Conservation (phyloP, 1,284 basidiomycete genomes). For the Volvariella volvacea region DNA sequence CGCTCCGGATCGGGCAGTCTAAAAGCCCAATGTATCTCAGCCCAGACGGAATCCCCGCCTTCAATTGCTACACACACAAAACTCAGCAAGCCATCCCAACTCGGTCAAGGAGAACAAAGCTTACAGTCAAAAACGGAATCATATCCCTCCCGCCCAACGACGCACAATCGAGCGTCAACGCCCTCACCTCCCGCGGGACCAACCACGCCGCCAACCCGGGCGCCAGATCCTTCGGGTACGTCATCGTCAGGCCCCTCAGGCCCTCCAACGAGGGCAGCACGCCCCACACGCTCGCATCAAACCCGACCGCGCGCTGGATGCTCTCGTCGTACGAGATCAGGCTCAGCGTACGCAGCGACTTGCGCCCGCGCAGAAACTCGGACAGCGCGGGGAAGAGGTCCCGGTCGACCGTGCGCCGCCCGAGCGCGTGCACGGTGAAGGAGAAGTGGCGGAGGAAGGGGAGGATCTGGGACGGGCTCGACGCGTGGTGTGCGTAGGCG, state of each 20-base stretch:
- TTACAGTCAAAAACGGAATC: constrained; percentile 29
- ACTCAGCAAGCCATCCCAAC: neutral
- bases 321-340: constrained; percentile 42
- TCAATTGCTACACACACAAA: constrained; percentile 42
- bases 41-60: constrained; percentile 44
- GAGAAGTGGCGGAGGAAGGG: constrained; percentile 61
- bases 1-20: constrained; percentile 40
- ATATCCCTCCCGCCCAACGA: constrained; percentile 28
- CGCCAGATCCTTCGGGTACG: constrained; percentile 57
- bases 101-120: neutral
- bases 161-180: constrained; percentile 43
- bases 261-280: constrained; percentile 52
- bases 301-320: constrained; percentile 46
- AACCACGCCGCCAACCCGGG: constrained; percentile 62
- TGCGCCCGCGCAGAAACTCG: constrained; percentile 56
- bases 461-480: constrained; percentile 21
- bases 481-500: constrained; percentile 14
- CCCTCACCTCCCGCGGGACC: constrained; percentile 49
- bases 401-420: constrained; percentile 42
- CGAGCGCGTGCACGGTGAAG: constrained; percentile 39
- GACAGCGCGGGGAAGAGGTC: constrained; percentile 63
- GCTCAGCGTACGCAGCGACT: constrained; percentile 43
- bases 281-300: constrained; percentile 63
- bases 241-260: constrained; percentile 47
- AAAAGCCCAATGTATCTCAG: constrained; percentile 50